These are phyloP conservation scores for Letharia lupina DNA, from an alignment of 495 filamentous ascomycete genomes.

Conservation along the genomic window DNA sequence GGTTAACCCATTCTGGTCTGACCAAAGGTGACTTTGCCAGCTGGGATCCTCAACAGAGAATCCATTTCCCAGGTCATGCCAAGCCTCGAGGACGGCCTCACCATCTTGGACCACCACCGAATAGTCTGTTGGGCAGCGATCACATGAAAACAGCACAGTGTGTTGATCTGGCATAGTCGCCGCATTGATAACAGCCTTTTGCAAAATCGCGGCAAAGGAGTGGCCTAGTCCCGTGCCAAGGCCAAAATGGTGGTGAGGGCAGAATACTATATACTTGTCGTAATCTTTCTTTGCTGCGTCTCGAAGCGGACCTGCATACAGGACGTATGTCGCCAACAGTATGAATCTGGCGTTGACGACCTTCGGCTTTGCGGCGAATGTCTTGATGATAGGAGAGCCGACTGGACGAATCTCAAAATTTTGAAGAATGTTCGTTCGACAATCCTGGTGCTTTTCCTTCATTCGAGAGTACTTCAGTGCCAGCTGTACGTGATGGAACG, in stretches of 20 bases:
- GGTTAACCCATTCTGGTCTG: background rate
- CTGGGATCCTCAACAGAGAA: conserved; percentile 13
- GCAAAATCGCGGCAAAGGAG: conserved; percentile 16
- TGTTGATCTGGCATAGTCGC: conserved; percentile 13
- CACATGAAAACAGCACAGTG: conserved; percentile 11
- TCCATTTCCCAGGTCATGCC: conserved; percentile 18
- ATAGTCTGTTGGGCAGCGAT: conserved; percentile 18
- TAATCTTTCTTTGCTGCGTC: conserved; percentile 14
- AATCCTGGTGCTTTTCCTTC: conserved; percentile 18
- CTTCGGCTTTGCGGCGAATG: conserved; percentile 16
- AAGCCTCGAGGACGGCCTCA: conserved; percentile 15
- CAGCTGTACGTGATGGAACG: conserved; percentile 18
- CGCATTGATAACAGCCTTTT: conserved; percentile 10
- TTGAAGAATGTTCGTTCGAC: conserved; percentile 17
- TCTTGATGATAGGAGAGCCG: conserved; percentile 16
- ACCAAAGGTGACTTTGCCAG: conserved; percentile 16
- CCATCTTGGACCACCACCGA: conserved; percentile 10
- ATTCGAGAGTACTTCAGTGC: conserved; percentile 19
- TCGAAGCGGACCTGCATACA: conserved; percentile 14
- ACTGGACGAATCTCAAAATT: conserved; percentile 13
- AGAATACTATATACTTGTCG: conserved; percentile 10
- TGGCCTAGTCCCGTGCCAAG: conserved; percentile 10
- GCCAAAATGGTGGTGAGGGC: conserved; percentile 15
- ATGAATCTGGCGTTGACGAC: conserved; percentile 14
- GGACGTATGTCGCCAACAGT: conserved; percentile 16